phyloP scores from a whole-genome alignment of 192 early-diverging fungal genomes.

The Backusella parvicylindrica region DNA sequence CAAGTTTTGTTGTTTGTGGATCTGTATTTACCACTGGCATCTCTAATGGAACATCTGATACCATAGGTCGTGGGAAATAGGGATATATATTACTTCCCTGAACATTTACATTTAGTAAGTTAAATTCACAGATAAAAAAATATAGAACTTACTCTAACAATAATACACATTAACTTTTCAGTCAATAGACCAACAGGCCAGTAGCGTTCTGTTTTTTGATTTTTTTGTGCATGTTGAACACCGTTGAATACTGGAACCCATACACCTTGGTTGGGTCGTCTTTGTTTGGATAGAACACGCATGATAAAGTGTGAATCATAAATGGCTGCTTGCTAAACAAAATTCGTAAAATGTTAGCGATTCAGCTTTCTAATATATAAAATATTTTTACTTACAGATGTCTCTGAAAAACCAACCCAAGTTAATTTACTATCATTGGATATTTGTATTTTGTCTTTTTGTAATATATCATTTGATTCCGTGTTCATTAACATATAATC shows the following conservation, averaged over 20 bases:
- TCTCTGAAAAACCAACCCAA: conserved; percentile 88
- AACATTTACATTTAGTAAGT: background rate
- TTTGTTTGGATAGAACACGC: conserved; percentile 65
- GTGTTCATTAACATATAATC: conserved; percentile 66
- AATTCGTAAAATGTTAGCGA: too few relatives aligned
- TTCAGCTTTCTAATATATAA: too few relatives aligned
- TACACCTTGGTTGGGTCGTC: conserved; percentile 54
- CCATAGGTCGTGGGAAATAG: conserved; percentile 65
- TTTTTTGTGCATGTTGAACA: conserved; percentile 24
- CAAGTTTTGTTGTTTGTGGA: conserved; percentile 25
- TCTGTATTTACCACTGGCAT: conserved; percentile 64
- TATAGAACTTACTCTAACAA: conserved; percentile 54
- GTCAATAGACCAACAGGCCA: conserved; percentile 87
- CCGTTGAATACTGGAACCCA: conserved; percentile 90
- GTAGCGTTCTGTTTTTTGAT: conserved; percentile 55
- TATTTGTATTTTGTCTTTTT: conserved; percentile 60
- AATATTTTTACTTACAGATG: conserved; percentile 43
- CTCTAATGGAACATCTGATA: conserved; percentile 60
- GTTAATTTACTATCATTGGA: conserved; percentile 54
- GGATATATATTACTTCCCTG: conserved; percentile 59
- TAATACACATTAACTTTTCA: conserved; percentile 65
- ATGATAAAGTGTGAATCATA: conserved; percentile 83
- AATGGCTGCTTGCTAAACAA: conserved; percentile 58
- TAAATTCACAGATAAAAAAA: conserved; percentile 5
- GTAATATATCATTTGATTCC: conserved; percentile 44